Percentiles rank a stretch among this genome's conserved stretches.
phyloP scores from a whole-genome alignment of 805 yeast species.

The Yarrowia bubula region DNA sequence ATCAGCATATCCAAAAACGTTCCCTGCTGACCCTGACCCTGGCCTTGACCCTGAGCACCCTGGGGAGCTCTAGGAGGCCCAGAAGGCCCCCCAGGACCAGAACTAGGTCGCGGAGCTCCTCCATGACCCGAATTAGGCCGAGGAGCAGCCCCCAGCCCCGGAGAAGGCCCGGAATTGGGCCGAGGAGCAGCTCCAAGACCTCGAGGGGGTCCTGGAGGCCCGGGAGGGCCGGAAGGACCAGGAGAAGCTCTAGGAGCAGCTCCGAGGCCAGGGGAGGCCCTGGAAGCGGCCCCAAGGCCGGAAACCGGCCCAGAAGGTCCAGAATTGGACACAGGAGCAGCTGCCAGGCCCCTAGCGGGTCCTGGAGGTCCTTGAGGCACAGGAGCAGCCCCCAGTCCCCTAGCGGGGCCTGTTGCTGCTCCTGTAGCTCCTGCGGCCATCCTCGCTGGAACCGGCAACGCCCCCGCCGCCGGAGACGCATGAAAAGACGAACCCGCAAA shows the following conservation, averaged over 20 bases:
- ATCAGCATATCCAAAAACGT: constrained; percentile 15
- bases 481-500: constrained; percentile 38
- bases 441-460: constrained; percentile 33
- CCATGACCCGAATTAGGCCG: not conserved
- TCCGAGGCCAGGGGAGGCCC: not conserved
- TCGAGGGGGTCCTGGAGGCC: not conserved
- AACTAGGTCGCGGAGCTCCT: not conserved
- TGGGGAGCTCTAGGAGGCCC: not conserved
- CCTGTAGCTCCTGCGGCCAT: not conserved
- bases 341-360: too few species aligned
- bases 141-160: not conserved
- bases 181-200: not conserved
- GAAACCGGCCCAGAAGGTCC: too few species aligned
- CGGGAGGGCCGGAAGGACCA: not conserved
- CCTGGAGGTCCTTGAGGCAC: too few species aligned
- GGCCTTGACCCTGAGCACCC: not conserved
- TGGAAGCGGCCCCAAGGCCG: not conserved
- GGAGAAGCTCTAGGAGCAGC: not conserved
- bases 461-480: constrained; percentile 36
- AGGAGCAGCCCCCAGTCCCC: too few species aligned
- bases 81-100: not conserved
- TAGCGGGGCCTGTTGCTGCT: too few species aligned
- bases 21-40: not conserved
- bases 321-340: too few species aligned
- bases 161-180: not conserved